Evolutionary conservation across 306 rosid genomes (phyloP).

Genomic region (Acacia crassicarpa): DNA sequence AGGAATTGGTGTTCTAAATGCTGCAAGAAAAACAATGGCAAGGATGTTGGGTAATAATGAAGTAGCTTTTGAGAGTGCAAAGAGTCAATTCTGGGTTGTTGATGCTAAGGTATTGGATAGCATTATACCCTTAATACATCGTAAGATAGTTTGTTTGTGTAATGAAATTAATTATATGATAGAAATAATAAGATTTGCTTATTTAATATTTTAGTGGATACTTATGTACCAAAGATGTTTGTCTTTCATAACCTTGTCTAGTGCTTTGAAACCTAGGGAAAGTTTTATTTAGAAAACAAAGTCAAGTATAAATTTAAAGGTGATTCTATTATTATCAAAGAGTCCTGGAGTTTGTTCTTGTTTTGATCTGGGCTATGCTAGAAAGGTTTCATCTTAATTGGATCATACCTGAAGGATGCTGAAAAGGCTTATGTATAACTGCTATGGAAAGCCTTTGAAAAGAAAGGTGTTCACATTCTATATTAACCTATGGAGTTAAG

Average conservation of each 20-base stretch:
- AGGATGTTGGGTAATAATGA: conserved; percentile 97
- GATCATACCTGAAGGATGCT: background rate
- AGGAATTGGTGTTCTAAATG: conserved; percentile 92
- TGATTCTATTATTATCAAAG: background rate
- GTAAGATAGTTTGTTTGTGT: background rate
- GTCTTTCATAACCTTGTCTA: background rate
- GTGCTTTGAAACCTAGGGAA: background rate
- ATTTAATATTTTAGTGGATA: conserved; percentile 9
- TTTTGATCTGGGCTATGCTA: background rate
- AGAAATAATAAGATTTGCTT: background rate
- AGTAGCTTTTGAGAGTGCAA: conserved; percentile 79
- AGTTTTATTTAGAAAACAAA: background rate
- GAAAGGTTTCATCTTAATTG: background rate
- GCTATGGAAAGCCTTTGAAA: background rate
- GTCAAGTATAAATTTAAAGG: background rate
- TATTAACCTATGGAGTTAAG: background rate
- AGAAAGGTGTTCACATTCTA: background rate
- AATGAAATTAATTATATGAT: conserved; percentile 9
- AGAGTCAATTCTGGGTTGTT: conserved; percentile 96
- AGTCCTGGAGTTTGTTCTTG: background rate
- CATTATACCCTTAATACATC: conserved; percentile 21
- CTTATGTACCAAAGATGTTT: background rate
- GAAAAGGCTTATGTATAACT: background rate
- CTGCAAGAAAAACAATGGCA: conserved; percentile 97
- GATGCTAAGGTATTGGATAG: conserved; percentile 71